These are phyloP conservation scores for Coemansia sp. DNA, from an alignment of 192 early-diverging fungal species.

Conservation along the genomic window DNA sequence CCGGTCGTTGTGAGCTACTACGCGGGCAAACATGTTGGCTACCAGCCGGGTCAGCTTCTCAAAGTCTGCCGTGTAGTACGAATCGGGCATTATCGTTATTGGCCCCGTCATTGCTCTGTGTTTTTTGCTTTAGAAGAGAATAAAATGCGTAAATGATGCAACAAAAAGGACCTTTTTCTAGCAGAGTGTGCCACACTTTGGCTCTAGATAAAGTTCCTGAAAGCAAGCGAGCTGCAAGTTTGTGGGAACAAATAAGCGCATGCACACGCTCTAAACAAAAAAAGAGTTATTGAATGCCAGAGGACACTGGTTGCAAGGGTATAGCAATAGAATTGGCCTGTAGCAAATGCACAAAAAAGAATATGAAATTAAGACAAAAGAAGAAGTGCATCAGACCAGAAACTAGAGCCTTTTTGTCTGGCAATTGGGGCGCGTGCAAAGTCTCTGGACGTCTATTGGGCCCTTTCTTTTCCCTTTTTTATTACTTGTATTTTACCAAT, in stretches of 20 bases:
- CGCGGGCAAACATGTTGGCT: slow-evolving; percentile 51
- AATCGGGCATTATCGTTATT: slow-evolving; percentile 37
- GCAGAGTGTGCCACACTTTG: no score
- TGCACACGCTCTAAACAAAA: background rate
- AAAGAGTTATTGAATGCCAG: background rate
- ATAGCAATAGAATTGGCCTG: background rate
- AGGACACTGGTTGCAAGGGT: background rate
- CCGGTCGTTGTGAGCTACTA: slow-evolving; percentile 68
- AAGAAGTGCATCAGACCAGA: background rate
- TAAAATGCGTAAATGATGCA: no score
- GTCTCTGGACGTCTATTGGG: background rate
- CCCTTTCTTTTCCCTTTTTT: background rate
- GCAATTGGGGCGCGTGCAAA: background rate
- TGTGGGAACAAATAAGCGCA: background rate
- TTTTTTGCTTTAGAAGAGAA: background rate
- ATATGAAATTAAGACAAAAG: background rate
- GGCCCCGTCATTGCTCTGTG: background rate
- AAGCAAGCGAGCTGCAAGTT: background rate
- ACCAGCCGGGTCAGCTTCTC: slow-evolving; percentile 43
- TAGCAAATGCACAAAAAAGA: background rate
- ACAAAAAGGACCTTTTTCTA: no score
- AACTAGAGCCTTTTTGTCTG: background rate
- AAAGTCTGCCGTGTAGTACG: slow-evolving; percentile 45
- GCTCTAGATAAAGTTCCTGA: no score
- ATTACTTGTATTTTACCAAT: background rate